phyloP scores from a whole-genome alignment of 1,284 basidiomycete genomes.

The Tilletia indica region DNA sequence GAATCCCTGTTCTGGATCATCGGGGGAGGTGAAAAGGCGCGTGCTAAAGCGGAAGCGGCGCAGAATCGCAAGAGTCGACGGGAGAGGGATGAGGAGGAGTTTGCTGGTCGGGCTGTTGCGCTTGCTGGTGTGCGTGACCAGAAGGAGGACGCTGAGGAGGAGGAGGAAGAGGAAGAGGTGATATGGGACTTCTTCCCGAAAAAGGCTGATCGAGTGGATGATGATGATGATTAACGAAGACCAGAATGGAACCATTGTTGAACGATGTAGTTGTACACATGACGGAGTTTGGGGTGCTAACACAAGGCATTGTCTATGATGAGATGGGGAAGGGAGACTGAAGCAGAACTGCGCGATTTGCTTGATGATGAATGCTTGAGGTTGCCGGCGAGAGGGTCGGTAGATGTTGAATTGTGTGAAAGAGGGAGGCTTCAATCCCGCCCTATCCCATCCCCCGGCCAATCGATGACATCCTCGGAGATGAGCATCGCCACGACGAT shows the following conservation, averaged over 20 bases:
- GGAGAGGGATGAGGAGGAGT: constrained; percentile 14
- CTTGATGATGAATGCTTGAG: too few species aligned
- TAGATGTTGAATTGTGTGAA: too few species aligned
- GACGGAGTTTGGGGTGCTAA: too few species aligned
- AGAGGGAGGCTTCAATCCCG: background rate
- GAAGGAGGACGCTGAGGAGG: background rate
- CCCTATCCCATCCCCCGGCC: constrained; percentile 29
- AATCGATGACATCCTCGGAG: constrained; percentile 26
- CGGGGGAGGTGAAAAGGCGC: background rate
- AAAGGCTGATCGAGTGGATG: background rate
- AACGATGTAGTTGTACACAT: too few species aligned
- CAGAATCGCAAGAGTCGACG: background rate
- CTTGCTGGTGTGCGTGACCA: background rate
- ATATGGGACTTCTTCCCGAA: constrained; percentile 18
- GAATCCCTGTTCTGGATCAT: constrained; percentile 16
- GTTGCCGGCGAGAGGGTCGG: too few species aligned
- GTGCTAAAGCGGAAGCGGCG: background rate
- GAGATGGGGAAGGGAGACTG: too few species aligned
- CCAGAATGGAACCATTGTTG: too few species aligned
- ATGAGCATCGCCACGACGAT: constrained; percentile 24
- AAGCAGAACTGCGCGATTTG: too few species aligned
- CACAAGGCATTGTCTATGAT: too few species aligned
- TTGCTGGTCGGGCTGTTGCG: constrained; percentile 17
- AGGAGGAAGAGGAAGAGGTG: background rate
- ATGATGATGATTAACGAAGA: background rate